These are phyloP conservation scores for Fusarium abutilonis DNA, from an alignment of 2,329 filamentous ascomycete genomes.

Conservation along the genomic window DNA sequence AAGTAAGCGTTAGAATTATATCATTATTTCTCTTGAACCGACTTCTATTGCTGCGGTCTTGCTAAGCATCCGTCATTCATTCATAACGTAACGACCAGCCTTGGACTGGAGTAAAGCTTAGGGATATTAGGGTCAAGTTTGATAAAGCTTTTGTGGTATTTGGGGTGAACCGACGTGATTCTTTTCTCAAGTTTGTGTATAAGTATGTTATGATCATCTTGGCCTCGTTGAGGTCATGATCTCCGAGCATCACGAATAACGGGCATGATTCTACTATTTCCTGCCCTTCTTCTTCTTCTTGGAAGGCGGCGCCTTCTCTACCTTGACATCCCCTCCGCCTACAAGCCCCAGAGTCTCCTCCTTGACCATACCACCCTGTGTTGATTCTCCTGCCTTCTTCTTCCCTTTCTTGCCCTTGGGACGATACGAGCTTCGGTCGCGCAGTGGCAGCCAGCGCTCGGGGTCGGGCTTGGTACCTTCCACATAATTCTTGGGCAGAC, in stretches of 20 bases:
- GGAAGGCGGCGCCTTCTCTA: constrained; percentile 64
- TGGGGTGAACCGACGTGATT: background rate
- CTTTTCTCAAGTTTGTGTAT: constrained; percentile 3
- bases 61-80: no score
- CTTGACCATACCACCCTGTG: constrained; percentile 84
- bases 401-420: constrained; percentile 94
- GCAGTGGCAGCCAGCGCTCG: constrained; percentile 91
- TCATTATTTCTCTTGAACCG: constrained; percentile 12
- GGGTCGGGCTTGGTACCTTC: constrained; percentile 84
- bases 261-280: constrained; percentile 53
- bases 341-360: constrained; percentile 74
- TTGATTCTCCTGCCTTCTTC: constrained; percentile 79
- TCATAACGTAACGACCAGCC: no score
- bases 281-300: constrained; percentile 65
- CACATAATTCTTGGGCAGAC: constrained; percentile 78
- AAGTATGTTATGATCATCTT: background rate
- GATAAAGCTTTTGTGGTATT: background rate
- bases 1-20: constrained; percentile 42
- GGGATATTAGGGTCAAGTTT: no score
- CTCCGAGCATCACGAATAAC: background rate
- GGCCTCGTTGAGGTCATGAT: background rate
- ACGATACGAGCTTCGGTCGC: constrained; percentile 86
- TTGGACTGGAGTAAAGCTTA: no score
- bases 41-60: background rate
- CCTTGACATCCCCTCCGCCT: constrained; percentile 71